Conservation (phyloP, 1,284 basidiomycete genomes). For the Hymenochaete sp. region DNA sequence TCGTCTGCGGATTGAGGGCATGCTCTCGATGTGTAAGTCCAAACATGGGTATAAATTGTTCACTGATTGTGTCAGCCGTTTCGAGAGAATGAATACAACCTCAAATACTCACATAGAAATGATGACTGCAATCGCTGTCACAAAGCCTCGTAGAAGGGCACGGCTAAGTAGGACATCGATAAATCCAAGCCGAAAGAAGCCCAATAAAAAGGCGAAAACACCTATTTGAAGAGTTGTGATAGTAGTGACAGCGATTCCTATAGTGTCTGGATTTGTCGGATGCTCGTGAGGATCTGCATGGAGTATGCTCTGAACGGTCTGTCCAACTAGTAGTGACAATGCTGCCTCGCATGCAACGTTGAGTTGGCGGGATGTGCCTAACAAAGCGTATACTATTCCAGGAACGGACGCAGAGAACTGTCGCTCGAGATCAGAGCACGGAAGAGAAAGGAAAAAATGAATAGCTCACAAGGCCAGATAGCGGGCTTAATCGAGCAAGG, state of each 20-base stretch:
- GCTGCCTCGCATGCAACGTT: constrained; percentile 89
- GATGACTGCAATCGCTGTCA: constrained; percentile 69
- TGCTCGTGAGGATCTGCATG: constrained; percentile 52
- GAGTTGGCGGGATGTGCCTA: constrained; percentile 78
- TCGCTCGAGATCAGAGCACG: not conserved
- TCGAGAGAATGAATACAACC: not conserved
- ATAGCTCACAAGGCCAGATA: constrained; percentile 70
- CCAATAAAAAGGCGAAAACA: constrained; percentile 79
- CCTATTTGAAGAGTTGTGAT: constrained; percentile 83
- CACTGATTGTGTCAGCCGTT: constrained; percentile 18
- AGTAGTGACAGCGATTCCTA: constrained; percentile 61
- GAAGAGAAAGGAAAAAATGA: constrained; percentile 9
- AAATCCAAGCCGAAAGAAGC: constrained; percentile 85
- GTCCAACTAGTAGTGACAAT: constrained; percentile 81
- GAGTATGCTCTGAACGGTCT: constrained; percentile 66
- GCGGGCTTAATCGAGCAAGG: constrained; percentile 72
- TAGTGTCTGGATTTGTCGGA: constrained; percentile 41
- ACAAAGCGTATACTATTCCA: constrained; percentile 72
- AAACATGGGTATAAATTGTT: constrained; percentile 33
- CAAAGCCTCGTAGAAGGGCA: constrained; percentile 81
- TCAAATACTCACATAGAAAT: constrained; percentile 52
- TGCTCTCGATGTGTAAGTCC: constrained; percentile 31
- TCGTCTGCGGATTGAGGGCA: constrained; percentile 24
- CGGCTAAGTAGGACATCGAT: constrained; percentile 91
- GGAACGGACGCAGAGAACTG: constrained; percentile 77